Percentiles rank a stretch among this genome's conserved stretches.
Evolutionary conservation across 176 grass and related monocot genomes (phyloP).

Genomic region (Juncus effusus): DNA sequence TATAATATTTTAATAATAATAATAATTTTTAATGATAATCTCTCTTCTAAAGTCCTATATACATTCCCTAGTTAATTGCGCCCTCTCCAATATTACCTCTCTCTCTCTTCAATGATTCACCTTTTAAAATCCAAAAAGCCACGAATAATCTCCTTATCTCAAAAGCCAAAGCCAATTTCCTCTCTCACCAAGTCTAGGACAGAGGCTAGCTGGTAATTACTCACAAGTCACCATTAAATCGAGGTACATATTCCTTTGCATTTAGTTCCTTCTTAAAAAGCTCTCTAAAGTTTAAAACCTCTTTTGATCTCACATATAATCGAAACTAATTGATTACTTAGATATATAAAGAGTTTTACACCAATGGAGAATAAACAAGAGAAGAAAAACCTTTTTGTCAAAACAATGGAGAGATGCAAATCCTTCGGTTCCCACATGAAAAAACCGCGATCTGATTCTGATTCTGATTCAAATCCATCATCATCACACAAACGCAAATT

Average conservation of each 20-base stretch:
- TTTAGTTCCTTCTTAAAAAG: neutral
- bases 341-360: too few species aligned
- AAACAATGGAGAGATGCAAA: conserved; percentile 28
- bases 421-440: neutral
- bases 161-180: conserved; percentile 16
- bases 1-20: too few species aligned
- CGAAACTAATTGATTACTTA: neutral
- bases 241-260: neutral
- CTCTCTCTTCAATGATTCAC: neutral
- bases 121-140: conserved; percentile 24
- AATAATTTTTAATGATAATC: too few species aligned
- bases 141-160: conserved; percentile 10
- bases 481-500: neutral
- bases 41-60: too few species aligned
- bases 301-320: neutral
- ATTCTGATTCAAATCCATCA: conserved; percentile 3
- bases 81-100: too few species aligned
- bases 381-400: conserved; percentile 22
- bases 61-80: too few species aligned
- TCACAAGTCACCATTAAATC: neutral
- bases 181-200: conserved; percentile 21
- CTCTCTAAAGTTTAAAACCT: neutral
- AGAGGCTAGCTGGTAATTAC: neutral
- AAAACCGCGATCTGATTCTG: neutral
- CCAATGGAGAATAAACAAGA: neutral